Evolutionary conservation across 257 asterid species (phyloP).

Genomic region (Salvia rosmarinus): DNA sequence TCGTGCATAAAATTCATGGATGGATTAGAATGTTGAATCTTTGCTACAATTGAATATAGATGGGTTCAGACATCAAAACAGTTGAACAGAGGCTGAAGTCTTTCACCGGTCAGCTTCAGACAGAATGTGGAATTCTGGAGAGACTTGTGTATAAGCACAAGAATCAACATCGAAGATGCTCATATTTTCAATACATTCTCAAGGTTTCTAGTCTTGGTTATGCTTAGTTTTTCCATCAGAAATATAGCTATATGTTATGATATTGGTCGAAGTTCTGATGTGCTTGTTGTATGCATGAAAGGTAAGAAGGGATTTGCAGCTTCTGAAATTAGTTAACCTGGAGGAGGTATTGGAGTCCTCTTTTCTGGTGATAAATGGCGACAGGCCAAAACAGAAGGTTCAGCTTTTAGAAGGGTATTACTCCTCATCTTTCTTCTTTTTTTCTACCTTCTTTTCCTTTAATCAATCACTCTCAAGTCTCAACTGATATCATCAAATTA

Average conservation of each 20-base stretch:
- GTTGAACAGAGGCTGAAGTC: conserved; percentile 72
- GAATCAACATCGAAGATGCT: conserved; percentile 83
- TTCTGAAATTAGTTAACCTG: conserved; percentile 64
- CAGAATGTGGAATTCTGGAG: conserved; percentile 75
- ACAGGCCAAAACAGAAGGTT: conserved; percentile 84
- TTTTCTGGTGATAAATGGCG: conserved; percentile 69
- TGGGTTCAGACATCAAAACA: conserved; percentile 59
- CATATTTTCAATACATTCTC: conserved; percentile 76
- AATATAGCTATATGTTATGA: not conserved
- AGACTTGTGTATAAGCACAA: conserved; percentile 86
- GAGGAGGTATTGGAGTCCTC: conserved; percentile 71
- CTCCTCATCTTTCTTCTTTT: conserved; percentile 7
- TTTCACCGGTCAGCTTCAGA: conserved; percentile 61
- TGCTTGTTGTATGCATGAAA: conserved; percentile 30
- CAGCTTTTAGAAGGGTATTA: conserved; percentile 79
- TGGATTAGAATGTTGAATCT: conserved; percentile 1
- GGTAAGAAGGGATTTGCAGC: conserved; percentile 90
- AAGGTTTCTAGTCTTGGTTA: conserved; percentile 49
- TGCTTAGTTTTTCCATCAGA: not conserved
- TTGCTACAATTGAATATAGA: conserved; percentile 27
- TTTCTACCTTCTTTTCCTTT: not conserved
- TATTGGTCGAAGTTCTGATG: not conserved
- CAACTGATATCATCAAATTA: not conserved
- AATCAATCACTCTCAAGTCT: not conserved
- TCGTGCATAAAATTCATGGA: not conserved